Percentiles rank a stretch among this genome's conserved stretches.
Conservation (phyloP, 768 basidiomycete genomes). For the Naganishia vaughanmartiniae region DNA sequence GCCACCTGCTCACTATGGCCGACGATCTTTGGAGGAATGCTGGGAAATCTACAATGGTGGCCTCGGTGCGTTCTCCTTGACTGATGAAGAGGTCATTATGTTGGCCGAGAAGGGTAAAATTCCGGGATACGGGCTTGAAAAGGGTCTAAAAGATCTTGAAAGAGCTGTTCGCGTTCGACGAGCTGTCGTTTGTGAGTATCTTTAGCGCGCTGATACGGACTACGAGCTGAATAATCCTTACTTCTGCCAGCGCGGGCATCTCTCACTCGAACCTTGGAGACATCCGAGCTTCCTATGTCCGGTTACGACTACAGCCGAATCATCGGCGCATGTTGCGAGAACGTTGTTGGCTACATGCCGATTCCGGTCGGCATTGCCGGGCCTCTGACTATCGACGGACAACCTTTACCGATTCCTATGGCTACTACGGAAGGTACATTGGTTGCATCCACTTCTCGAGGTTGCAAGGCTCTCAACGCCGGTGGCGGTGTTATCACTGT, state of each 20-base stretch:
- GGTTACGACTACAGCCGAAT: slow-evolving; percentile 92
- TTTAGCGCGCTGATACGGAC: not conserved
- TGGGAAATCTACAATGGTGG: slow-evolving; percentile 67
- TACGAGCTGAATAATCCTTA: slow-evolving; percentile 44
- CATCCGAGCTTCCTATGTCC: slow-evolving; percentile 73
- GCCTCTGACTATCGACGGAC: slow-evolving; percentile 84
- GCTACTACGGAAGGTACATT: slow-evolving; percentile 99
- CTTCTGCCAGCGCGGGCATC: slow-evolving; percentile 67
- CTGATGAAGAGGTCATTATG: slow-evolving; percentile 87
- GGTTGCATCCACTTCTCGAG: slow-evolving; percentile 93
- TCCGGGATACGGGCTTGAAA: slow-evolving; percentile 90
- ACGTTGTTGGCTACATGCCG: slow-evolving; percentile 95
- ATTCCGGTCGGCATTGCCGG: slow-evolving; percentile 95
- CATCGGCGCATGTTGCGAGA: slow-evolving; percentile 96
- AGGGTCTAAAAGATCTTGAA: slow-evolving; percentile 81
- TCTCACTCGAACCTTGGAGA: slow-evolving; percentile 75
- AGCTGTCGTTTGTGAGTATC: slow-evolving; percentile 74
- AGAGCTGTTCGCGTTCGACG: slow-evolving; percentile 82
- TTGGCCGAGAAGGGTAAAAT: slow-evolving; percentile 89
- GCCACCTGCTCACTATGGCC: slow-evolving; percentile 36
- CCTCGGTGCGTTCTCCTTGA: slow-evolving; percentile 57
- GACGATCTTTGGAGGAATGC: slow-evolving; percentile 69
- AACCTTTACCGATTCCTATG: slow-evolving; percentile 88
- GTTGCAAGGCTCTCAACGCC: slow-evolving; percentile 95
- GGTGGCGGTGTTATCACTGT: slow-evolving; percentile 95